Conservation (phyloP, 768 basidiomycete species). For the Tulasnella sp. region DNA sequence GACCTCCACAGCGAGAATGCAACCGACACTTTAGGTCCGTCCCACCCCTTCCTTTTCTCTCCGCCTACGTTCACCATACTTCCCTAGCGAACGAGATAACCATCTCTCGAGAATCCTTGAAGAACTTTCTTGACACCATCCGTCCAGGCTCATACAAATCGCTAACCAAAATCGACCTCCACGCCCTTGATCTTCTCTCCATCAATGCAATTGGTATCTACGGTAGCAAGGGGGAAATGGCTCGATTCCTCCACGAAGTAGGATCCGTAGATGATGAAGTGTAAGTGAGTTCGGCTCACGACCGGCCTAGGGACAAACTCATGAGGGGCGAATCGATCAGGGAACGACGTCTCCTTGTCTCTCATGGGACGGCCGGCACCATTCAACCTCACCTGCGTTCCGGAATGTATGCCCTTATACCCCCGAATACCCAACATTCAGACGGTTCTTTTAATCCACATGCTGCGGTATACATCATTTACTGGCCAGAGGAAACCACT, state of each 20-base stretch:
- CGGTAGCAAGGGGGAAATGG: slow-evolving; percentile 41
- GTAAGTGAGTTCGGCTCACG: too few species aligned
- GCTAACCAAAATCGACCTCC: slow-evolving; percentile 45
- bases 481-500: slow-evolving; percentile 40
- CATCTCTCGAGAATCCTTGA: slow-evolving; percentile 41
- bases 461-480: slow-evolving; percentile 33
- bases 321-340: too few species aligned
- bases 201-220: slow-evolving; percentile 44
- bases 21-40: too few species aligned
- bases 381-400: background rate
- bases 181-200: slow-evolving; percentile 34
- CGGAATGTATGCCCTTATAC: slow-evolving; percentile 6
- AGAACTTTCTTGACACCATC: slow-evolving; percentile 37
- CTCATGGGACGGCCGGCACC: background rate
- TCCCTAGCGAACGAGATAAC: slow-evolving; percentile 56
- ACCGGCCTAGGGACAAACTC: too few species aligned
- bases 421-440: background rate
- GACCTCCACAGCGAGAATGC: slow-evolving; percentile 41
- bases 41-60: too few species aligned
- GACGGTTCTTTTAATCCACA: background rate
- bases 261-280: slow-evolving; percentile 29
- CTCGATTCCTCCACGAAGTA: slow-evolving; percentile 33
- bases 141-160: slow-evolving; percentile 41
- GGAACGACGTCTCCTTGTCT: too few species aligned
- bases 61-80: too few species aligned